Evolutionary conservation across 768 basidiomycete species (phyloP), one percentile per base, ranked within the genome.

Genomic region (Gymnopilus dilepis): DNA sequence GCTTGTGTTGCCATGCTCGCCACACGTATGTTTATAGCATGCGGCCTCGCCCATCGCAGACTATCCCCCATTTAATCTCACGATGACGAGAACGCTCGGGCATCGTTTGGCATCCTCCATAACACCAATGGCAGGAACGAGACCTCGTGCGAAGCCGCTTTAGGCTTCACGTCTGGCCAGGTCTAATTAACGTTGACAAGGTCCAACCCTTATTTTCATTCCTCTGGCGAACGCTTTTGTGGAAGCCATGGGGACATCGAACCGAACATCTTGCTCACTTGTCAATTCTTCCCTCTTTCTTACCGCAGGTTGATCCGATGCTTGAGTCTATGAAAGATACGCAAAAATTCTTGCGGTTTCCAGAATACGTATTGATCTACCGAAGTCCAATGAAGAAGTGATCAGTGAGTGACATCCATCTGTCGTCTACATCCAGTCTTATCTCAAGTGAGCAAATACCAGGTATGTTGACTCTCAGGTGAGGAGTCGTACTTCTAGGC

Each of bases 91-190:
- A 53, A 40, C 56, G 26, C 33, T 47, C 47, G 43, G 40, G 9
- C 31, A 47, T 47, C 26, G 26, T 47, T 26, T 47, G 54, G 63
- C 11, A 56, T 61, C 60, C 65, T 63, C 52, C 60, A 58, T 38
- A 51, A 51, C 64, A 56, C 60, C 60, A 62, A 58, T 60, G 60
- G 65, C 65, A 69, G 65, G 68, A 67, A 65, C 62, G 57, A 45
- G 33, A 58, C 61, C 60, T 62, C 64, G 63, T 67, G 63, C 59
- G 65, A 65, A 67, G 58, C 63, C 59, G 57, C 53, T 48, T 48
- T 59, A 59, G 57, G 65, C 65, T 69, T 65, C 65, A 63, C 65
- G 59, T 61, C 58, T n/a, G 54, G 56, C 41, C 37, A 13, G 42
- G 43, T 59, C 41, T 59, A 38, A 56, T 56, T 47, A 47, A 21